Base-by-base conservation (phyloP, 164 flowering plant genomes). In the Piper longum region DNA sequence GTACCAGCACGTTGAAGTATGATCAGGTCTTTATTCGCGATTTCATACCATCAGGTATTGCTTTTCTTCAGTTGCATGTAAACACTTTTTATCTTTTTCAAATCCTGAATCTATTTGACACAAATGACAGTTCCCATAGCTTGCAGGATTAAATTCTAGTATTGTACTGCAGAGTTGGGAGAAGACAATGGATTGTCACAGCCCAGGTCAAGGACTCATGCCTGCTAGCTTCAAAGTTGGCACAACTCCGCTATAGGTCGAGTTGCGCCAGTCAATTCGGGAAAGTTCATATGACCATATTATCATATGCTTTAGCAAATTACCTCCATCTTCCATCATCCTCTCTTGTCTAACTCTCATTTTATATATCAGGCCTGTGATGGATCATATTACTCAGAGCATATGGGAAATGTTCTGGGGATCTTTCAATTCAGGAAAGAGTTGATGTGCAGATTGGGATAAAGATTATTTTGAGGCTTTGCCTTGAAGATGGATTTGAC, bases 121-220 rank as follows among this genome's bases (percentile, higher is more conserved):
- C 14, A 48, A 48, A 48, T 48, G 52, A 48, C 14, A 48, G 52
- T 48, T 14, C 7, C 14, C 14, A 14, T 48, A 9, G 14, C 12
- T 48, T 48, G 4, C 8, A 48, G 8, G 44, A 43, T 48, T 62
- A 7, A 62, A 43, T 48, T 4, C 52, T 62, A 11, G 43, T 41
- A 5, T 43, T 17, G 1, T 9, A 64, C 66, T 64, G 43, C 74
- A 85, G 91, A 84, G 96, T 73, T 88, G 91, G 96, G 91, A 88
- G 80, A 88, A 88, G 73, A 85, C 88, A 41, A 83, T 88, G 81
- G 96, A 88, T 72, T 83, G 89, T 65, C 77, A 84, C 73, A 88
- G 89, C 77, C 96, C 91, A 41, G 96, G 96, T 61, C 91, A 88
- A 70, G 96, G 96, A 19, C 66, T 88, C 59, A 88, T 88, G 96